Evolutionary conservation across 306 rosid genomes (phyloP).

Genomic region (Trifolium dubium): DNA sequence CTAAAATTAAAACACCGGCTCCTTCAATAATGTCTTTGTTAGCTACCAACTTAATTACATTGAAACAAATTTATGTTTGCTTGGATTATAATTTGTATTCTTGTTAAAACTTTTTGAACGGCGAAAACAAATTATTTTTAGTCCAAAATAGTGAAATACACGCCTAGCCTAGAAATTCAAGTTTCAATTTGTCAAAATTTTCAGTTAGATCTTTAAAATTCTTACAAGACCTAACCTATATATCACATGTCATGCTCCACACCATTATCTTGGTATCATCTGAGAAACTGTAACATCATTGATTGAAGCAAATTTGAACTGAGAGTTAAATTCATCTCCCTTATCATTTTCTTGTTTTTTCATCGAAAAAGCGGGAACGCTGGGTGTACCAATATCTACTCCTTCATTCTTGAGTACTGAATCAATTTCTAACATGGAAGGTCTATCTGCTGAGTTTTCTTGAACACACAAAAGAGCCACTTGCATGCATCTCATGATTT

Average conservation of each 20-base stretch:
- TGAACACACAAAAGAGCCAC: constrained; percentile 69
- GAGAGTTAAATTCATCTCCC: constrained; percentile 5
- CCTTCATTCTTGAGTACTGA: constrained; percentile 60
- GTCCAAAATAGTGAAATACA: no score
- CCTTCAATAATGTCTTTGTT: no score
- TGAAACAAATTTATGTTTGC: no score
- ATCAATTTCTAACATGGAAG: constrained; percentile 66
- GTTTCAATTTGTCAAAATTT: no score
- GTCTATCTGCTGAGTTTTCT: constrained; percentile 61
- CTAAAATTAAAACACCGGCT: no score
- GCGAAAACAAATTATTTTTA: no score
- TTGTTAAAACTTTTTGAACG: no score
- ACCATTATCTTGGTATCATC: constrained; percentile 46
- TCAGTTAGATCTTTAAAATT: no score
- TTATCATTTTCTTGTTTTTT: constrained; percentile 12
- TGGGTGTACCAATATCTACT: constrained; percentile 46
- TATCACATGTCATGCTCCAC: not conserved
- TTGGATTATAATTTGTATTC: no score
- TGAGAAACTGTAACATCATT: constrained; percentile 56
- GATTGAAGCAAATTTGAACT: constrained; percentile 38
- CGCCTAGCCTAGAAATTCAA: not conserved
- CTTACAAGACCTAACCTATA: not conserved
- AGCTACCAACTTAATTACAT: no score
- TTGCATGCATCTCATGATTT: constrained; percentile 66
- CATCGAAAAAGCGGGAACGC: constrained; percentile 51